Evolutionary conservation across 192 early-diverging fungal genomes (phyloP).

Genomic region (Jimgerdemannia lactiflua): DNA sequence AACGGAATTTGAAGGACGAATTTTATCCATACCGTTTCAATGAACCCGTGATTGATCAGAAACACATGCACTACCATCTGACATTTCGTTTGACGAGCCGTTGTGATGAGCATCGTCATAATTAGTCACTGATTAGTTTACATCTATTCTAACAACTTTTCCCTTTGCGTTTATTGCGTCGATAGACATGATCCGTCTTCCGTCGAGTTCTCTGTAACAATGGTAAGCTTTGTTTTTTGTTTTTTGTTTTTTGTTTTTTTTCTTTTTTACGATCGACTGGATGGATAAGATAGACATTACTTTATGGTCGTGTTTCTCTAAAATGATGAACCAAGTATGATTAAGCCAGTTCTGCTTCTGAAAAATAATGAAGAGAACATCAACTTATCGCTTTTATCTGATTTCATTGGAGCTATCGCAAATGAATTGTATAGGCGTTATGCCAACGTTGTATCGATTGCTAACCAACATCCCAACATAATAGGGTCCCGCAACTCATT

Average conservation of each 20-base stretch:
- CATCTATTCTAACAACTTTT: not conserved
- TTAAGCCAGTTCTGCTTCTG: not conserved
- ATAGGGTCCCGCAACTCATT: too few species aligned
- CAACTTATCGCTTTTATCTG: not conserved
- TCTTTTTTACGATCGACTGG: too few species aligned
- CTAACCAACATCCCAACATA: not conserved
- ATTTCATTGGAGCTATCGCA: not conserved
- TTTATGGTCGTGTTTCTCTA: not conserved
- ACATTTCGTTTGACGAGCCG: not conserved
- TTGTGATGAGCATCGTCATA: not conserved
- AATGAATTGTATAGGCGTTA: not conserved
- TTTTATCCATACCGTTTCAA: not conserved
- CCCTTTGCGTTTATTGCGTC: too few species aligned
- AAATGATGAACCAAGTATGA: not conserved
- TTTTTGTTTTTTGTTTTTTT: not conserved
- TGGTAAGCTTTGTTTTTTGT: not conserved
- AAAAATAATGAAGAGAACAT: not conserved
- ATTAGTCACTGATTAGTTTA: not conserved
- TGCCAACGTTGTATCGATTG: not conserved
- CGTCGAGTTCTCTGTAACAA: not conserved
- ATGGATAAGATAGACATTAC: not conserved
- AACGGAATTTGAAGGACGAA: not conserved
- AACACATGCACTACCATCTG: not conserved
- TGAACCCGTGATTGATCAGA: not conserved
- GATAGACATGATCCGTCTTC: too few species aligned